A percentile compares a stretch with the other conserved stretches of the same genome.
Conservation (phyloP, 1,284 basidiomycete species). For the Fomitopsis schrenkii region DNA sequence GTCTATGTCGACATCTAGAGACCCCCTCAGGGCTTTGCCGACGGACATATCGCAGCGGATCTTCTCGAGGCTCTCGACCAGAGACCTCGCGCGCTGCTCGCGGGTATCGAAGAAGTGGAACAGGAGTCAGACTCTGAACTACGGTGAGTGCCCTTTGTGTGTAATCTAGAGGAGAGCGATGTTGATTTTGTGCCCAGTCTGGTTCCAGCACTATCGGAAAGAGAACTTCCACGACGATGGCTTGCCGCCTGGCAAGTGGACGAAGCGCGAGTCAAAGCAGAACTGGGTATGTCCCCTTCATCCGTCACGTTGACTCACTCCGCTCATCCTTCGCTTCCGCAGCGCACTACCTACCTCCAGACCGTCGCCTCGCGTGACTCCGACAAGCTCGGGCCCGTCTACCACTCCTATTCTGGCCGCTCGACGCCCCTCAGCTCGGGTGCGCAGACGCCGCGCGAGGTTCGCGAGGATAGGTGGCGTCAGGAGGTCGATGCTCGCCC, state of each 20-base stretch:
- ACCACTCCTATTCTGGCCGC: constrained; percentile 42
- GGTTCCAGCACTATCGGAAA: constrained; percentile 84
- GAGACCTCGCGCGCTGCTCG: constrained; percentile 71
- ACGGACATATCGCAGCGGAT: constrained; percentile 79
- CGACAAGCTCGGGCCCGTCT: constrained; percentile 28
- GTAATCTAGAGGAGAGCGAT: not conserved
- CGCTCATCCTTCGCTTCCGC: not conserved
- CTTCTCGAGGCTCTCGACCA: constrained; percentile 62
- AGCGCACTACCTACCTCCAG: constrained; percentile 59
- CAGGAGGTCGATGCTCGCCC: constrained; percentile 49
- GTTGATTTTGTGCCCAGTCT: constrained; percentile 48
- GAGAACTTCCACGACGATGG: constrained; percentile 77
- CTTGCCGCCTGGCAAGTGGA: constrained; percentile 79
- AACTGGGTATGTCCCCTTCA: constrained; percentile 57
- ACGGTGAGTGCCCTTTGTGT: constrained; percentile 49
- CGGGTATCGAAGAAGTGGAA: constrained; percentile 83
- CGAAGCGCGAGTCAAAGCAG: constrained; percentile 81
- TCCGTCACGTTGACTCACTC: not conserved
- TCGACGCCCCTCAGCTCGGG: constrained; percentile 51
- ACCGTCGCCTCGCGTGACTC: constrained; percentile 41
- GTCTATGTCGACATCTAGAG: constrained; percentile 30
- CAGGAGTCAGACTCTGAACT: constrained; percentile 85
- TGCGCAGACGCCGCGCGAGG: constrained; percentile 73
- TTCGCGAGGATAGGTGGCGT: constrained; percentile 73
- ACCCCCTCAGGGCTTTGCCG: constrained; percentile 70